phyloP scores from a whole-genome alignment of 1,139 yeast genomes.

The Yamadazyma taylorii region DNA sequence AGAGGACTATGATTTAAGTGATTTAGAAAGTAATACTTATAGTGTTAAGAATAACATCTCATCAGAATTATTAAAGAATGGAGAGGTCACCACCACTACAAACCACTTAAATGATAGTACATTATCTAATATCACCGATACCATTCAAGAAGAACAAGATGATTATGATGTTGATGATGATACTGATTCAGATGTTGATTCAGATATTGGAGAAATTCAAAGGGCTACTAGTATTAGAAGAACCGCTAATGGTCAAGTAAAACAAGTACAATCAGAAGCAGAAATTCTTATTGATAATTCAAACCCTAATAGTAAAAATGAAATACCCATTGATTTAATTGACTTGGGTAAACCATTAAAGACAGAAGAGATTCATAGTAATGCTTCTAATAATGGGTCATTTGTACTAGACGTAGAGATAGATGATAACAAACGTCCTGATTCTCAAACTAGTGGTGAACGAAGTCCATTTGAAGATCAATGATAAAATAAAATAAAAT shows the following conservation, averaged over 20 bases:
- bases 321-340: slow-evolving; percentile 15
- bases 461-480: slow-evolving; percentile 35
- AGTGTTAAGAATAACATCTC: slow-evolving; percentile 5
- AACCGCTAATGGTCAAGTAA: slow-evolving; percentile 10
- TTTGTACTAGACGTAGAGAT: slow-evolving; percentile 39
- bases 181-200: slow-evolving; percentile 46
- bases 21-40: slow-evolving; percentile 15
- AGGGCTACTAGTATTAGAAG: slow-evolving; percentile 43
- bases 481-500: too few relatives aligned
- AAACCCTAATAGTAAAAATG: slow-evolving; percentile 4
- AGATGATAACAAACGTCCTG: slow-evolving; percentile 20
- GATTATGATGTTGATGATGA: slow-evolving; percentile 14
- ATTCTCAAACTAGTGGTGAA: slow-evolving; percentile 22
- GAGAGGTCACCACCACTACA: slow-evolving; percentile 14
- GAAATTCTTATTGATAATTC: background rate
- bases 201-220: slow-evolving; percentile 48
- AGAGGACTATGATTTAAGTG: slow-evolving; percentile 24
- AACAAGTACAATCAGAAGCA: slow-evolving; percentile 6
- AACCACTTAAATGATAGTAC: slow-evolving; percentile 16
- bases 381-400: slow-evolving; percentile 25
- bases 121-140: slow-evolving; percentile 12
- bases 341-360: slow-evolving; percentile 16
- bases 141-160: slow-evolving; percentile 18
- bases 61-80: slow-evolving; percentile 4
- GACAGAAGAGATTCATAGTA: slow-evolving; percentile 7